phyloP scores from a whole-genome alignment of 2,329 filamentous ascomycete species.

The Fusarium penzigii region DNA sequence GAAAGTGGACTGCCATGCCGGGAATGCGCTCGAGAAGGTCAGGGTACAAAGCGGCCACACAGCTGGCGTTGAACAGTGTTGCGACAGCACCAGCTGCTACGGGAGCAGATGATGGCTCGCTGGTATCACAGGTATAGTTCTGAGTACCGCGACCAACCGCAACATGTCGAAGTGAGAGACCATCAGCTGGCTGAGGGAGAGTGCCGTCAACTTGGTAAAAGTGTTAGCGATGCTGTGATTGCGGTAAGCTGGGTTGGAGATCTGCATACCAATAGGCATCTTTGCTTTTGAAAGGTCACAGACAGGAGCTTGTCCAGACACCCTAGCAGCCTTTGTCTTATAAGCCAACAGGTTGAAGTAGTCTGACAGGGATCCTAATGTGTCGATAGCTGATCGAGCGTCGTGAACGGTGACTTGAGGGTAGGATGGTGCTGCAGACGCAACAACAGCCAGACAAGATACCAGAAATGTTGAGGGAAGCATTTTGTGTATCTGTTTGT shows the following conservation, averaged over 20 bases:
- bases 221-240: constrained; percentile 11
- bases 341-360: constrained; percentile 62
- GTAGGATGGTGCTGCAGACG: constrained; percentile 48
- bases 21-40: constrained; percentile 66
- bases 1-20: constrained; percentile 67
- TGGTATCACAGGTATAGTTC: constrained; percentile 83
- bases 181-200: constrained; percentile 61
- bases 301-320: constrained; percentile 41
- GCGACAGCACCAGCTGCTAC: constrained; percentile 73
- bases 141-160: constrained; percentile 86
- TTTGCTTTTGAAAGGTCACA: constrained; percentile 57
- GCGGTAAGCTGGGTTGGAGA: background rate
- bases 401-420: constrained; percentile 39
- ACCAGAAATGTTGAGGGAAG: constrained; percentile 48
- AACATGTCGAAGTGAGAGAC: constrained; percentile 71
- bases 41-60: constrained; percentile 70
- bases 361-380: constrained; percentile 51
- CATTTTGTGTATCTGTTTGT: constrained; percentile 42
- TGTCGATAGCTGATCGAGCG: constrained; percentile 37
- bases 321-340: constrained; percentile 53
- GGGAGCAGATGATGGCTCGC: constrained; percentile 62
- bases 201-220: constrained; percentile 35
- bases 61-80: constrained; percentile 84
- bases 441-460: constrained; percentile 46
- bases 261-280: constrained; percentile 50